Conservation (phyloP, 108 stramenopile species). For the Pelagomonas calceolata region DNA sequence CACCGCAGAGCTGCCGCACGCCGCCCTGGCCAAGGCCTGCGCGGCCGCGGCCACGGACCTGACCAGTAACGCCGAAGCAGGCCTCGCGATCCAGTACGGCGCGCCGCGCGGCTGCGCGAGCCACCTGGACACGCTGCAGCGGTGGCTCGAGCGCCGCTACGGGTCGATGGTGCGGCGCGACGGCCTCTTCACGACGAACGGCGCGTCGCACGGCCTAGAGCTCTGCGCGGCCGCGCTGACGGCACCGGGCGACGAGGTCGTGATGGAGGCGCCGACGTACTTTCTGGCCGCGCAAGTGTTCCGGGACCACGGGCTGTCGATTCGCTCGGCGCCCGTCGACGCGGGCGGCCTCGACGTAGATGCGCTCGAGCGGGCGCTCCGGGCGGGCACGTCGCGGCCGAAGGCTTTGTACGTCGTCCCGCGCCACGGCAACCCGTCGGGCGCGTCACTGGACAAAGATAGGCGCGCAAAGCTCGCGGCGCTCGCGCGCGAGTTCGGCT, state of each 20-base stretch:
- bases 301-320: slow-evolving; percentile 12
- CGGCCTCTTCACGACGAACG: slow-evolving; percentile 8
- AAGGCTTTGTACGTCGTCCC: slow-evolving; percentile 14
- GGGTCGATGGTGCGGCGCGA: not conserved
- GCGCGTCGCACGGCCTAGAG: slow-evolving; percentile 11
- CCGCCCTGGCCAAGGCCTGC: not conserved
- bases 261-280: slow-evolving; percentile 16
- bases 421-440: slow-evolving; percentile 16
- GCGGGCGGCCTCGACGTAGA: slow-evolving; percentile 16
- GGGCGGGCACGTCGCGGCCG: slow-evolving; percentile 8
- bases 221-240: slow-evolving; percentile 10
- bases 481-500: slow-evolving; percentile 18
- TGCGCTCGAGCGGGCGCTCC: not conserved
- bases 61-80: not conserved
- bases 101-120: not conserved
- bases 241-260: slow-evolving; percentile 8
- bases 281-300: slow-evolving; percentile 17
- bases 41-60: not conserved
- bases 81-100: not conserved
- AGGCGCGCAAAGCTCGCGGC: slow-evolving; percentile 16
- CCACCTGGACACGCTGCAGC: not conserved
- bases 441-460: slow-evolving; percentile 6
- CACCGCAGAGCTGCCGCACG: not conserved
- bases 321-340: slow-evolving; percentile 7
- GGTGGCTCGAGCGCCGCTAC: not conserved